Percentiles rank a stretch among this genome's conserved stretches.
Evolutionary conservation across 108 stramenopile genomes (phyloP).

Genomic region (Cylindrotheca closterium): DNA sequence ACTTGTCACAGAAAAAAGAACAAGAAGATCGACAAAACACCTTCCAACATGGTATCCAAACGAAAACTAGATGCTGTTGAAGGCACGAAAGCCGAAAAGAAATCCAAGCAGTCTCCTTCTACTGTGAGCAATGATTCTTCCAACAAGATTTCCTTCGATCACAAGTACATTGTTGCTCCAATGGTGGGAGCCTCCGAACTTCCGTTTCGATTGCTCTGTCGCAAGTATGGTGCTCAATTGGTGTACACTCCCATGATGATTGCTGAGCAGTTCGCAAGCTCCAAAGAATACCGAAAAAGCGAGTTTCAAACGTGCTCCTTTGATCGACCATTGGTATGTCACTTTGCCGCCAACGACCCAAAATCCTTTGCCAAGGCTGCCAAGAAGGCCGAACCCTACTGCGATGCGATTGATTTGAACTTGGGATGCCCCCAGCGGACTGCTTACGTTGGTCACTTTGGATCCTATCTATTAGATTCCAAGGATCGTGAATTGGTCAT

Average conservation of each 20-base stretch:
- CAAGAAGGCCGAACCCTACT: conserved; percentile 47
- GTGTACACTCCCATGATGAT: conserved; percentile 98
- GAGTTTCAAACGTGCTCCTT: conserved; percentile 81
- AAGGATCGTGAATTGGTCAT: conserved; percentile 76
- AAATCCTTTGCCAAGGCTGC: conserved; percentile 65
- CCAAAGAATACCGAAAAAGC: conserved; percentile 38
- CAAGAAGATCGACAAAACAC: no score
- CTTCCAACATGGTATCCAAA: not conserved
- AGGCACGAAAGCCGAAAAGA: not conserved
- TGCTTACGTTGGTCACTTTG: conserved; percentile 91
- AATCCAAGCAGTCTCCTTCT: not conserved
- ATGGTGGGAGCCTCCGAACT: conserved; percentile 96
- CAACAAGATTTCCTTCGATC: conserved; percentile 2
- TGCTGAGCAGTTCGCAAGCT: conserved; percentile 62
- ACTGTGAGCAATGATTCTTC: not conserved
- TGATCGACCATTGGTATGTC: conserved; percentile 91
- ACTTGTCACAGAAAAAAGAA: no score
- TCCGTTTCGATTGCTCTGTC: conserved; percentile 89
- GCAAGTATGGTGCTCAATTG: conserved; percentile 91
- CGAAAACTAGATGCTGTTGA: not conserved
- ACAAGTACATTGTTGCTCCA: conserved; percentile 83
- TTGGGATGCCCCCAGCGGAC: conserved; percentile 94
- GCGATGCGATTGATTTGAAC: conserved; percentile 93
- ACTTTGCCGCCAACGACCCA: conserved; percentile 87
- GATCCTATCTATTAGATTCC: conserved; percentile 77